Conservation (phyloP, 176 grass and related monocot species). For the Luzula sylvatica region DNA sequence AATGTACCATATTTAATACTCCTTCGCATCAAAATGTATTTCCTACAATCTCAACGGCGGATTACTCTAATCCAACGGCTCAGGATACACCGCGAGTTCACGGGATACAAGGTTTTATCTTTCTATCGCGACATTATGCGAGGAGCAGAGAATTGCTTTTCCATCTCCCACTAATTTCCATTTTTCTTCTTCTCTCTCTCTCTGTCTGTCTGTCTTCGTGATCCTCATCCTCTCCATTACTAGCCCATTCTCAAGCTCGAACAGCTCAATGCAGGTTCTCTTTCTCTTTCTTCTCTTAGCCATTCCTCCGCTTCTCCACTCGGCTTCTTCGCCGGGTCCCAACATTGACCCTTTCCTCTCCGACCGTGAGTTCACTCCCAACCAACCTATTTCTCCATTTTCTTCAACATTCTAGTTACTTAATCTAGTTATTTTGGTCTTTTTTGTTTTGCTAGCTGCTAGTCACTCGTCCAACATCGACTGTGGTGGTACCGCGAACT, state of each 20-base stretch:
- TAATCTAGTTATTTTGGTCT: background rate
- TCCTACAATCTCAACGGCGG: background rate
- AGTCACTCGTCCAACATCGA: conserved; percentile 93
- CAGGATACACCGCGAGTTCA: background rate
- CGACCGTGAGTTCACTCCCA: conserved; percentile 34
- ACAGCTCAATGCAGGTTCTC: conserved; percentile 13
- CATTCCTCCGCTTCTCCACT: conserved; percentile 22
- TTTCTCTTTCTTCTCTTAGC: conserved; percentile 23
- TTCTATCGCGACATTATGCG: background rate
- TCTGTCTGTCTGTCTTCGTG: background rate
- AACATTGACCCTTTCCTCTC: conserved; percentile 66
- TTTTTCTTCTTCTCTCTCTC: background rate
- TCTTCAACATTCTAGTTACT: background rate
- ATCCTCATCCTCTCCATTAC: background rate
- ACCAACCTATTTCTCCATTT: background rate
- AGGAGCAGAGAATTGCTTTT: background rate
- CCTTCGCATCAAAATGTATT: background rate
- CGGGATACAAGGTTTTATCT: background rate
- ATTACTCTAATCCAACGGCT: conserved; percentile 1
- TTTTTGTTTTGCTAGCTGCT: conserved; percentile 4
- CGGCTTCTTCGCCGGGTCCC: conserved; percentile 11
- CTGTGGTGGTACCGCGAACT: conserved; percentile 76
- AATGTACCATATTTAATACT: background rate
- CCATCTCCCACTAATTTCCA: conserved; percentile 12
- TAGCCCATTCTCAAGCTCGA: too few species aligned